These are phyloP conservation scores for Stipa capillata DNA, from an alignment of 176 grass and related monocot genomes.

Conservation along the genomic window DNA sequence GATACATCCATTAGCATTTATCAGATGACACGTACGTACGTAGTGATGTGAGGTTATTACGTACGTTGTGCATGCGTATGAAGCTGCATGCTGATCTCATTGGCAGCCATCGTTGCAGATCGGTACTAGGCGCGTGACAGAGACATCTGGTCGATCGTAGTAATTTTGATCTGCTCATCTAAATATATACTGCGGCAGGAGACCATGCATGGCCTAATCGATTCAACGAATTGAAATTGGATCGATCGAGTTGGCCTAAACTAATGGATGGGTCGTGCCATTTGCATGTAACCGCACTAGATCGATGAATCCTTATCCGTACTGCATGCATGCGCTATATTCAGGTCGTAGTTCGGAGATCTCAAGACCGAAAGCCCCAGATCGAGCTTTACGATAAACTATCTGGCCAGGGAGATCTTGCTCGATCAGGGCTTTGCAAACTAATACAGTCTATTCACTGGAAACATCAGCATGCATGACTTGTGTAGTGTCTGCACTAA, in stretches of 20 bases:
- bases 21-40: no score
- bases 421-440: no score
- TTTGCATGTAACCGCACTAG: neutral
- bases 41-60: no score
- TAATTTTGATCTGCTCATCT: neutral
- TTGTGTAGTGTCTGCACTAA: no score
- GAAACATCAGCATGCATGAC: no score
- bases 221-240: neutral
- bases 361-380: neutral
- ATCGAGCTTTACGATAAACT: no score
- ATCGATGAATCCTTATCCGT: neutral
- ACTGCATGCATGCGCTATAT: neutral
- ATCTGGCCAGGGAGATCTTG: no score
- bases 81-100: neutral
- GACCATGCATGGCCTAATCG: neutral
- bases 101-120: neutral
- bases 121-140: no score
- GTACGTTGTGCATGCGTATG: neutral
- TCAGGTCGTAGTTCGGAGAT: neutral
- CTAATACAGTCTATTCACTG: neutral
- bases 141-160: neutral
- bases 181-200: neutral
- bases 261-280: neutral
- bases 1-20: no score
- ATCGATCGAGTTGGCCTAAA: neutral